Conservation (phyloP, 768 basidiomycete genomes). For the Termitomyces titanicus region DNA sequence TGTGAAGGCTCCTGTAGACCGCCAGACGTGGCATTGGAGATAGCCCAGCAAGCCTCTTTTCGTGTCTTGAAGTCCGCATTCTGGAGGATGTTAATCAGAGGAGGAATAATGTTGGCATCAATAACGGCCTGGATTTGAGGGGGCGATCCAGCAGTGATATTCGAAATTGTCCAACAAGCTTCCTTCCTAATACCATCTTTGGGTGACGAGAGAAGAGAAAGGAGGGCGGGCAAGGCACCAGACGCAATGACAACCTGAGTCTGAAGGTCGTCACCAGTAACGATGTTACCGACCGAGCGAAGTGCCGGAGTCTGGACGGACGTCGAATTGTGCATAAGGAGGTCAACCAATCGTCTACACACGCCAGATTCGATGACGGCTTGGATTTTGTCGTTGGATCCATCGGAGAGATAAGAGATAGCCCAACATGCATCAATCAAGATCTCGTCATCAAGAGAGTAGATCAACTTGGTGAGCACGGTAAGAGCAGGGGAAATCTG, state of each 20-base stretch:
- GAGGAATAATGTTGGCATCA: constrained; percentile 97
- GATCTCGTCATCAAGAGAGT: constrained; percentile 98
- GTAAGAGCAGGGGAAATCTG: constrained; percentile 96
- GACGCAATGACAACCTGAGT: constrained; percentile 99
- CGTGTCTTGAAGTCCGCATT: constrained; percentile 99
- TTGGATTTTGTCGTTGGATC: constrained; percentile 99
- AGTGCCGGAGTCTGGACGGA: constrained; percentile 98
- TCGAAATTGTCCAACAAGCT: constrained; percentile 99
- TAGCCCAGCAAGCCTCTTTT: constrained; percentile 99
- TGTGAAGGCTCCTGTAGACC: constrained; percentile 95
- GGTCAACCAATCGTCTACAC: constrained; percentile 93
- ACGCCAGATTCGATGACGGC: constrained; percentile 99
- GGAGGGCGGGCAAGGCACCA: constrained; percentile 91
- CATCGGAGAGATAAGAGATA: constrained; percentile 98
- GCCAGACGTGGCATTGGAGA: constrained; percentile 98
- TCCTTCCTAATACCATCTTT: constrained; percentile 99
- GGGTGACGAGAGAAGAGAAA: constrained; percentile 89
- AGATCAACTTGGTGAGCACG: constrained; percentile 97
- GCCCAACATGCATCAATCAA: constrained; percentile 99
- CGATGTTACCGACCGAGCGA: constrained; percentile 98
- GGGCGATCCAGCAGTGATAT: constrained; percentile 95
- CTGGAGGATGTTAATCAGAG: constrained; percentile 96
- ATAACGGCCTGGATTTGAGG: constrained; percentile 97
- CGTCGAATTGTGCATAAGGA: constrained; percentile 91
- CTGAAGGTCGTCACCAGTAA: constrained; percentile 98